These are phyloP conservation scores for Tolypocladium endophyticum DNA, from an alignment of 2,329 filamentous ascomycete species.

Conservation along the genomic window DNA sequence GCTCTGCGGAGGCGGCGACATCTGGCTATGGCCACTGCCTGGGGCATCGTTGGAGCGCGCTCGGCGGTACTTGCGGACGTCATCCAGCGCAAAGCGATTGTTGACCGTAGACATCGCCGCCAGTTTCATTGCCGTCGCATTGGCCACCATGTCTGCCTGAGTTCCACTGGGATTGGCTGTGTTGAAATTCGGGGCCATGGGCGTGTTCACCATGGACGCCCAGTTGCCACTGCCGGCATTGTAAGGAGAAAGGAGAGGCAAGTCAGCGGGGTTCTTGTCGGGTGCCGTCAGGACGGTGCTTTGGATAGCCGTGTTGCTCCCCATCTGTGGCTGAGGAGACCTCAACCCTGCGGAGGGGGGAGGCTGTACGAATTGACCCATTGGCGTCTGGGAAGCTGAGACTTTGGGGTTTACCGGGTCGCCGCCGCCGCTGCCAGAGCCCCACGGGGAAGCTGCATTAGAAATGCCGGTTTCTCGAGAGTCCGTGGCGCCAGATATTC, in stretches of 20 bases:
- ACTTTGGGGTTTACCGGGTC: slow-evolving; percentile 56
- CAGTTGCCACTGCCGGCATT: slow-evolving; percentile 78
- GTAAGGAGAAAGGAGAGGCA: slow-evolving; percentile 80
- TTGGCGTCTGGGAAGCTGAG: slow-evolving; percentile 66
- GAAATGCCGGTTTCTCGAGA: slow-evolving; percentile 15
- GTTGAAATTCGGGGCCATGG: slow-evolving; percentile 82
- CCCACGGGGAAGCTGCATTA: slow-evolving; percentile 62
- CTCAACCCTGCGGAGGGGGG: slow-evolving; percentile 63
- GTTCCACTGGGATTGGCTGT: slow-evolving; percentile 39
- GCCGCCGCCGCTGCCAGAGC: slow-evolving; percentile 36
- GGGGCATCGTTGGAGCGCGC: slow-evolving; percentile 79
- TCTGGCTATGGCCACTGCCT: slow-evolving; percentile 46
- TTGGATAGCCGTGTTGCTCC: slow-evolving; percentile 63
- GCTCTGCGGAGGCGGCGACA: slow-evolving; percentile 56
- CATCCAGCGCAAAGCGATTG: slow-evolving; percentile 92
- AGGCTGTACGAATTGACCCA: slow-evolving; percentile 92
- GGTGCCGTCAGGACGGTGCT: slow-evolving; percentile 66
- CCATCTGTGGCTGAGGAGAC: slow-evolving; percentile 64
- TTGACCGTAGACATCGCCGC: slow-evolving; percentile 95
- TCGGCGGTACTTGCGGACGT: slow-evolving; percentile 91
- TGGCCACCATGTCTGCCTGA: slow-evolving; percentile 96
- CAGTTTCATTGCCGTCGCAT: slow-evolving; percentile 97
- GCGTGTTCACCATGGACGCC: slow-evolving; percentile 97
- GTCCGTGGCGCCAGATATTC: slow-evolving; percentile 51
- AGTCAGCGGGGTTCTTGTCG: slow-evolving; percentile 57